Percentiles rank a stretch among this genome's conserved stretches.
phyloP scores from a whole-genome alignment of 179 eudicot genomes.

The Carnegiea gigantea region DNA sequence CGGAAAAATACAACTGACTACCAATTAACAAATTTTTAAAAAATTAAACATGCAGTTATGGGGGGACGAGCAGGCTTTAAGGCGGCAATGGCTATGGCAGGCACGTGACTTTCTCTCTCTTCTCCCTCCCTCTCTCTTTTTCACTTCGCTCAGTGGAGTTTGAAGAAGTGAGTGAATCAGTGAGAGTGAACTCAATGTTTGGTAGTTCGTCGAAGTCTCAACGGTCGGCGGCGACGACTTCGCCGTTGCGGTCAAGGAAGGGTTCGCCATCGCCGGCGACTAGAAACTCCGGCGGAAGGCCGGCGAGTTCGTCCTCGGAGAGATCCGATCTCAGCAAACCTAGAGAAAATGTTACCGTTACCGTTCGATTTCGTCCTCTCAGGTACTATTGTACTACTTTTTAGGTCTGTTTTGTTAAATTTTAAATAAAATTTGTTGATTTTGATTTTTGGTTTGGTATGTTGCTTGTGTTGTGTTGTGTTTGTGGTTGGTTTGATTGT shows the following conservation, averaged over 20 bases:
- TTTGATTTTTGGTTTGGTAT: neutral
- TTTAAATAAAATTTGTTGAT: neutral
- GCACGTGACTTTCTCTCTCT: constrained; percentile 2
- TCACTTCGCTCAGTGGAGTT: neutral
- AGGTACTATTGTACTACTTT: constrained; percentile 6
- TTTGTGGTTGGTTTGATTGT: neutral
- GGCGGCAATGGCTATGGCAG: constrained; percentile 3
- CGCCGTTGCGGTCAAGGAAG: constrained; percentile 7
- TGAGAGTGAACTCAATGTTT: neutral
- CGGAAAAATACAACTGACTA: neutral
- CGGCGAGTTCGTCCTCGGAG: constrained; percentile 19
- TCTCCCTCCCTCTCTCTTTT: neutral
- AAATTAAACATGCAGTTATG: neutral
- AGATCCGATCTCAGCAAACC: constrained; percentile 9
- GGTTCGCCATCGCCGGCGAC: constrained; percentile 5
- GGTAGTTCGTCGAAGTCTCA: neutral
- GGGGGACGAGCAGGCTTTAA: constrained; percentile 12
- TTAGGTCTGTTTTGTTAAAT: too few species aligned
- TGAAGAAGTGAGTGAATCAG: neutral
- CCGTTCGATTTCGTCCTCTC: constrained; percentile 34
- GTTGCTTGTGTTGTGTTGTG: neutral
- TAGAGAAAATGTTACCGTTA: constrained; percentile 26
- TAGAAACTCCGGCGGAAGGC: constrained; percentile 14
- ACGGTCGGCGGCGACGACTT: constrained; percentile 13
- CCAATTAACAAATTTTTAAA: neutral